phyloP scores from a whole-genome alignment of 805 yeast species.

The Saturnispora besseyi region DNA sequence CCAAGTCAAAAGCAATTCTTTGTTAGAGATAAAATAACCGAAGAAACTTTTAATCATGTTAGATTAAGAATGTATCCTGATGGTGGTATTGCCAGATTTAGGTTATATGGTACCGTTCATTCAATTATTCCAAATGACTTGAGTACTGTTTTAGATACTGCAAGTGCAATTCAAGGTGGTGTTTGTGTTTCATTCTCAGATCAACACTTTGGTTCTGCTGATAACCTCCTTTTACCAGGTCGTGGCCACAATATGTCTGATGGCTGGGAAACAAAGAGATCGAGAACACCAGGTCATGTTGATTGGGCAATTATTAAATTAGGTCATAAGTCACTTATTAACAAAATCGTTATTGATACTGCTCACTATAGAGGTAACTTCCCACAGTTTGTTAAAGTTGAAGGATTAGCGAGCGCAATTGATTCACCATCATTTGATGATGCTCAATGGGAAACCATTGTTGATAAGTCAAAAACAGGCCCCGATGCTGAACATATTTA shows the following conservation, averaged over 20 bases:
- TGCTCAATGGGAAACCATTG: conserved; percentile 53
- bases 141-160: conserved; percentile 53
- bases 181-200: conserved; percentile 77
- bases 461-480: conserved; percentile 62
- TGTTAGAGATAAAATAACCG: conserved; percentile 50
- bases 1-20: conserved; percentile 85
- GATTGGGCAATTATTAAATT: conserved; percentile 88
- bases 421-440: conserved; percentile 35
- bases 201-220: conserved; percentile 91
- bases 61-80: conserved; percentile 92
- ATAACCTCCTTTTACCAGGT: conserved; percentile 83
- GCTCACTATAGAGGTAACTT: conserved; percentile 92
- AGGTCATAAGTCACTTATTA: conserved; percentile 55
- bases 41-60: conserved; percentile 61
- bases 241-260: conserved; percentile 95
- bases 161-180: conserved; percentile 81
- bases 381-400: conserved; percentile 72
- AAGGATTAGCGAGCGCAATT: conserved; percentile 39
- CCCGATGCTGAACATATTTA: conserved; percentile 75
- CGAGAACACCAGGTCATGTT: conserved; percentile 71
- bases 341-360: conserved; percentile 69
- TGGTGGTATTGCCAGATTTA: conserved; percentile 95
- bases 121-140: conserved; percentile 53
- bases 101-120: conserved; percentile 75
- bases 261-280: conserved; percentile 96